These are phyloP conservation scores for Mesembryanthemum crystallinum DNA, from an alignment of 148 eudicot genomes.

Conservation along the genomic window DNA sequence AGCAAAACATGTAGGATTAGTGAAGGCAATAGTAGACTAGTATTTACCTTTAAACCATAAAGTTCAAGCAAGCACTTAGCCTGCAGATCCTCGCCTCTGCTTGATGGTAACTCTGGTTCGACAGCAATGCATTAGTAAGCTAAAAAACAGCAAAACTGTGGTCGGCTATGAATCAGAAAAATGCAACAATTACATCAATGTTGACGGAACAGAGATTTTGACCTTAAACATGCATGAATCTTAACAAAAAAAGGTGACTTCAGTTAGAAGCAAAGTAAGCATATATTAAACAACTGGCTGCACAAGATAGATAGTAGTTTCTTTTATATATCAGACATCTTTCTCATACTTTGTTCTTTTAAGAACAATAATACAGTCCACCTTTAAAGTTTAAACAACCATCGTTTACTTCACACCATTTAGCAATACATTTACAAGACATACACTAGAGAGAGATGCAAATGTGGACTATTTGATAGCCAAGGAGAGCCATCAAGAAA, in stretches of 20 bases:
- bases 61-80: slow-evolving; percentile 98
- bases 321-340: not conserved
- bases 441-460: slow-evolving; percentile 1
- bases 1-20: slow-evolving; percentile 1
- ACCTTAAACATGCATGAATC: not conserved
- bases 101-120: slow-evolving; percentile 82
- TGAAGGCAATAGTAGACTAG: slow-evolving; percentile 8
- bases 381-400: too few species aligned
- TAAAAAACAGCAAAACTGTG: not conserved
- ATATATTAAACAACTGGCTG: not conserved
- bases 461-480: not conserved
- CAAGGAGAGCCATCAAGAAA: not conserved
- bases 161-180: not conserved
- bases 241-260: not conserved
- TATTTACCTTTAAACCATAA: slow-evolving; percentile 89
- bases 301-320: not conserved
- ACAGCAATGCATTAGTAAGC: slow-evolving; percentile 24
- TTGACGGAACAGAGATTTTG: not conserved
- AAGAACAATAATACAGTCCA: not conserved
- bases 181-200: not conserved
- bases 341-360: not conserved
- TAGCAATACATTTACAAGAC: not conserved
- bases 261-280: not conserved
- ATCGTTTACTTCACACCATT: not conserved
- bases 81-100: slow-evolving; percentile 93